Base-by-base conservation (phyloP, 2,329 filamentous ascomycete species). In the Trichoderma citrinoviride region DNA sequence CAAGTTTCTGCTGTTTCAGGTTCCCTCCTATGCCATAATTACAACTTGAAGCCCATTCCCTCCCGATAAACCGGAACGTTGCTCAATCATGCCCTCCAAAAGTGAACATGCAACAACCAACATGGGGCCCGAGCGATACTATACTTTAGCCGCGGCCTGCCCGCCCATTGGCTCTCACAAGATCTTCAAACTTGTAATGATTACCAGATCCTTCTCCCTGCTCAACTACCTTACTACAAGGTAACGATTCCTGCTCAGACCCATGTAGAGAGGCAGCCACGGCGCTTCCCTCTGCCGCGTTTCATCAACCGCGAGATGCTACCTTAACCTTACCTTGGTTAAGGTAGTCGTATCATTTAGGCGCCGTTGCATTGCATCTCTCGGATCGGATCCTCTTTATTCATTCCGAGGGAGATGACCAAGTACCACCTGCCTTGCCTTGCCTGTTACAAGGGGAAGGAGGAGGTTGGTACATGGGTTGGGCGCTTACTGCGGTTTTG, bases 221-320 rank as follows among this genome's bases (percentile, higher is more conserved):
- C 25, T 8, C 25, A 47, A 17, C 17, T 19, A 19, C n/a, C 15
- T 27, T 7, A 27, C 15, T 29, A 17, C 21, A 50, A 47, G 10
- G 23, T 43, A 43, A 7, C n/a, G n/a, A 43, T 19, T 43, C 14
- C 15, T 15, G 14, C 21, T 6, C 29, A 14, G 25, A 23, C 27
- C 17, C 53, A 25, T 56, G 40, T 15, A 56, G 40, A 17, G 37
- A 7, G n/a, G 23, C 23, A 50, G 29, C 41, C 41, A 44, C 58
- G 58, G 47, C 58, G 40, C 49, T 53, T 62, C 58, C 49, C 49
- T 54, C 40, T 44, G 29, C 58, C 40, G 49, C 25, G 58, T 62
- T 62, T 44, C 58, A 62, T 53, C 49, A 62, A 53, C 15, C 58
- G 58, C 58, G 54, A 37, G 33, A 14, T 12, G 27, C 25, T 3